Conservation (phyloP, 73 alveolate species). For the Paramecium primaurelia region DNA sequence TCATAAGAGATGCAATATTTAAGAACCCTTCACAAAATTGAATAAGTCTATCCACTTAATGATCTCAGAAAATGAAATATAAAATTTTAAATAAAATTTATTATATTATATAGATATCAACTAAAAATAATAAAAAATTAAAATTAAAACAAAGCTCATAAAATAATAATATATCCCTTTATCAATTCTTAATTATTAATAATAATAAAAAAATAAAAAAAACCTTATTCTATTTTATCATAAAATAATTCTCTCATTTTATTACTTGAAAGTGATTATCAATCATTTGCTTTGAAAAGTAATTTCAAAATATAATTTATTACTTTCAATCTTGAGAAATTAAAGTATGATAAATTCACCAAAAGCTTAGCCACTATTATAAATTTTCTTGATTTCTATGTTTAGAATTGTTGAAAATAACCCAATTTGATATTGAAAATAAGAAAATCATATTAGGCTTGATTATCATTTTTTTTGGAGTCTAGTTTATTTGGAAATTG, state of each 20-base stretch:
- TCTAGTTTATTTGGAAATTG: constrained; percentile 10
- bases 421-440: constrained; percentile 50
- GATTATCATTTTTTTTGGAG: not conserved
- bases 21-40: constrained; percentile 65
- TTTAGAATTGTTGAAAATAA: constrained; percentile 1
- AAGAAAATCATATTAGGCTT: constrained; percentile 42
- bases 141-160: too few species aligned
- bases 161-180: too few species aligned
- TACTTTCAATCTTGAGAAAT: constrained; percentile 75
- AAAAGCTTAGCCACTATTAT: constrained; percentile 73
- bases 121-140: too few species aligned
- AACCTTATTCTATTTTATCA: too few species aligned
- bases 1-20: constrained; percentile 70
- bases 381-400: constrained; percentile 18
- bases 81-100: too few species aligned
- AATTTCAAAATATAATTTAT: constrained; percentile 53
- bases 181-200: too few species aligned
- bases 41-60: constrained; percentile 68
- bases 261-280: too few species aligned
- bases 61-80: too few species aligned
- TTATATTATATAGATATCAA: too few species aligned
- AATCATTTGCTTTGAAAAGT: too few species aligned
- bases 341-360: constrained; percentile 85
- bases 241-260: too few species aligned
- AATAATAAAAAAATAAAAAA: too few species aligned